phyloP scores from a whole-genome alignment of 106 monocot species.

The Dendrobium catenatum region DNA sequence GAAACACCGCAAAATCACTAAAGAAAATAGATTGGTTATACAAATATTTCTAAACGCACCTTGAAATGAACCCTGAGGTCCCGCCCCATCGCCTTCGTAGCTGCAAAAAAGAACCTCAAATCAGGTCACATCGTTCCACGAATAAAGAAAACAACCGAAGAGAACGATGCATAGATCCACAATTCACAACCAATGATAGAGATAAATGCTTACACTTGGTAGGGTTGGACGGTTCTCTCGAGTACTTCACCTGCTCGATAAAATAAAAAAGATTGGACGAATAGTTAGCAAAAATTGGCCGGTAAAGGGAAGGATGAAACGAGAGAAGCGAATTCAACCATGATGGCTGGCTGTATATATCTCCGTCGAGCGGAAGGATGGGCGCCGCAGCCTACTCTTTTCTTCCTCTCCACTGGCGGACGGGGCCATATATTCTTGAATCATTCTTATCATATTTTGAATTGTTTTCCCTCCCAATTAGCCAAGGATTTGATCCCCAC shows the following conservation, averaged over 20 bases:
- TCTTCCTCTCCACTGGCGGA: neutral
- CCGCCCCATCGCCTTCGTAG: conserved; percentile 34
- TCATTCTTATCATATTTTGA: no score
- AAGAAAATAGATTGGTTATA: neutral
- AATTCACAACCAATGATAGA: neutral
- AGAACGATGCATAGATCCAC: neutral
- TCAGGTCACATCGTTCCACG: neutral
- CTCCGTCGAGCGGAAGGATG: neutral
- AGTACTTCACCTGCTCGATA: conserved; percentile 60
- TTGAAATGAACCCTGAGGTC: conserved; percentile 42
- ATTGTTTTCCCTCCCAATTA: no score
- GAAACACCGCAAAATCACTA: neutral
- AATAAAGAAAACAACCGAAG: neutral
- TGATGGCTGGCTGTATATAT: neutral
- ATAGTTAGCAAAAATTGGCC: neutral
- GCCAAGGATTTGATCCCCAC: no score
- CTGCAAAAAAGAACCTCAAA: conserved; percentile 13
- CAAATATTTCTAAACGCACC: conserved; percentile 6
- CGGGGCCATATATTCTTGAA: no score
- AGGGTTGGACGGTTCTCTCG: conserved; percentile 55
- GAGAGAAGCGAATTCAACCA: neutral
- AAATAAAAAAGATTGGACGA: neutral
- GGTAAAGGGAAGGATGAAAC: neutral
- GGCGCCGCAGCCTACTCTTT: neutral
- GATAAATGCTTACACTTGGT: conserved; percentile 63